Evolutionary conservation across 495 filamentous ascomycete genomes (phyloP).

Genomic region (Lasiosphaeria ovina): DNA sequence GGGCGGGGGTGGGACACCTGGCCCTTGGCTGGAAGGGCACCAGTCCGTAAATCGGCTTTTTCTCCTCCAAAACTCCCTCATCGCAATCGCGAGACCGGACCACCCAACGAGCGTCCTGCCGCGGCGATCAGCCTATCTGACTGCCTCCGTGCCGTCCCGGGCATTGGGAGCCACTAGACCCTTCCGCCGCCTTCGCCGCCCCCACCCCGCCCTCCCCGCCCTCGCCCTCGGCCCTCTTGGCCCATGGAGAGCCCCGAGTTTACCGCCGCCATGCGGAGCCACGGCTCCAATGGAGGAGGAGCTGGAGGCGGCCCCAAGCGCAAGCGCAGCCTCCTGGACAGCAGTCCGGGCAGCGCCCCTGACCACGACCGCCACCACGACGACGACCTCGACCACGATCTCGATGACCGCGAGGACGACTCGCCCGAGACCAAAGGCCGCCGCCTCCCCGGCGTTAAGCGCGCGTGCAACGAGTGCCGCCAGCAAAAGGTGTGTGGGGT

Average conservation of each 20-base stretch:
- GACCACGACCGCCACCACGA: constrained; percentile 52
- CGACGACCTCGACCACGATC: constrained; percentile 64
- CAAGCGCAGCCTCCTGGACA: constrained; percentile 54
- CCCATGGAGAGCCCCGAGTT: constrained; percentile 37
- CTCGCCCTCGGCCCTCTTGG: background rate
- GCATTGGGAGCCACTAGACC: constrained; percentile 21
- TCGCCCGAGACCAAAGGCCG: constrained; percentile 34
- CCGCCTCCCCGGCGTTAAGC: constrained; percentile 66
- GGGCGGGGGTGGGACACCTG: too few species aligned
- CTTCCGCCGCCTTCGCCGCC: background rate
- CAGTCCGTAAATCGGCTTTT: constrained; percentile 34
- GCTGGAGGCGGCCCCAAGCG: constrained; percentile 38
- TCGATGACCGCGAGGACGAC: constrained; percentile 61
- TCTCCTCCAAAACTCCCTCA: constrained; percentile 29
- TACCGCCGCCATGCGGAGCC: constrained; percentile 41
- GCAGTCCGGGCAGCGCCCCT: constrained; percentile 68
- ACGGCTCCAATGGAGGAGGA: constrained; percentile 31
- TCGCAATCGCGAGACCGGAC: constrained; percentile 37
- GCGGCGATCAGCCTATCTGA: constrained; percentile 28
- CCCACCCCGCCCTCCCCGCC: constrained; percentile 2
- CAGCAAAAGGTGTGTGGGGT: constrained; percentile 70
- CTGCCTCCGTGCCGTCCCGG: constrained; percentile 27
- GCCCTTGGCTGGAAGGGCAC: background rate
- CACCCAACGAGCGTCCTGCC: constrained; percentile 26
- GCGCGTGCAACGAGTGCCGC: constrained; percentile 91